Evolutionary conservation across 1,139 yeast genomes (phyloP), one percentile per base, ranked within the genome.

Genomic region (Yamadazyma buinensis): DNA sequence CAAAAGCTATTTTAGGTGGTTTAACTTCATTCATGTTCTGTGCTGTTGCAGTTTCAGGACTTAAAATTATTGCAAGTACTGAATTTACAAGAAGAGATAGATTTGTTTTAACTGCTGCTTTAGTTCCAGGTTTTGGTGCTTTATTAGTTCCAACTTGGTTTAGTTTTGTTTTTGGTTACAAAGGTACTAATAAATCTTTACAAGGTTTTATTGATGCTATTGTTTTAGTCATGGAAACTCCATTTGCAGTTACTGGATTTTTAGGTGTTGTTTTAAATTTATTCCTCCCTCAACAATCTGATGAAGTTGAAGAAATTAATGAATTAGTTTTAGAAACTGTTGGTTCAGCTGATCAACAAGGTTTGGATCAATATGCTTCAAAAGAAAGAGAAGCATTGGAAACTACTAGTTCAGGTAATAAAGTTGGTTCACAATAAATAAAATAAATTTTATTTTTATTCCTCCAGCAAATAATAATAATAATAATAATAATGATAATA

Each of bases 1-100:
- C 96, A 29, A 74, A 71, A 41, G 73, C 95, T 0, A 92, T 87
- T 18, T 69, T 87, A 40, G 96, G 96, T 37, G 96, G 96, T 43
- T 85, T 87, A 95, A 87, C 95, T 21, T 72, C 95, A 5, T 88
- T 87, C 67, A 66, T 88, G 40, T 88, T 86, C 71, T 76, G 90
- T 23, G 78, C 95, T 10, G 96, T 88, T 34, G 90, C 95, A 0
- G 92, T 85, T 26, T 84, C 95, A 2, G 97, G 97, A 52, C 62
- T 88, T 42, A 79, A 82, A 51, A 84, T 88, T 55, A 84, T 87
- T 44, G 65, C 94, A 14, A 69, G 80, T 37, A 74, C 80, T 33
- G 81, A 82, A 36, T 85, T 87, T 64, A 82, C 92, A 13, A 77
- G 95, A 67, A 77, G 96, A 60, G 95, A 87, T 59, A 70, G 97